A percentile compares a stretch with the other conserved stretches of the same genome.
Conservation (phyloP, 2,329 filamentous ascomycete genomes). For the Herpotrichia juniperi region DNA sequence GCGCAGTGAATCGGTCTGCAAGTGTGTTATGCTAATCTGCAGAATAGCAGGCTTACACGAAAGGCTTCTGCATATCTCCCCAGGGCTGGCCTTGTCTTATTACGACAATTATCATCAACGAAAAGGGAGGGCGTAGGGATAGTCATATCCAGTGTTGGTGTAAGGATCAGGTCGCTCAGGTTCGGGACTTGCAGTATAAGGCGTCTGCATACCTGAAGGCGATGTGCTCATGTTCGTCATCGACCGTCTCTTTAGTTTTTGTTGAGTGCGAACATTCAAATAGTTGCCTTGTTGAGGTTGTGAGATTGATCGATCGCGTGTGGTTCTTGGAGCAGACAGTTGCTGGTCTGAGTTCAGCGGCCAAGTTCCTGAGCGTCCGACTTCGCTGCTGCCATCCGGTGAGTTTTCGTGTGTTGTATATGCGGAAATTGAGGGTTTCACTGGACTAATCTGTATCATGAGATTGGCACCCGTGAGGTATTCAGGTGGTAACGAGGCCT, state of each 20-base stretch:
- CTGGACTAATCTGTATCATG: background rate
- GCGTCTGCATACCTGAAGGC: background rate
- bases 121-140: background rate
- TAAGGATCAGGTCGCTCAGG: background rate
- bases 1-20: no score
- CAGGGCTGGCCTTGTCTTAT: no score
- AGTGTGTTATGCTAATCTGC: no score
- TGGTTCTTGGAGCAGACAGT: background rate
- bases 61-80: no score
- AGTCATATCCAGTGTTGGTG: background rate
- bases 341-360: background rate
- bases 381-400: no score
- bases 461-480: background rate
- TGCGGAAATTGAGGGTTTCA: no score
- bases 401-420: no score
- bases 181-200: background rate
- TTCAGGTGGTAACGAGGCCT: background rate
- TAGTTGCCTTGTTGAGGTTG: conserved; percentile 7
- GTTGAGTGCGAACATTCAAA: background rate
- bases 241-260: background rate
- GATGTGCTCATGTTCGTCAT: background rate
- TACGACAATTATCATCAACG: background rate
- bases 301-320: conserved; percentile 4
- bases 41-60: no score
- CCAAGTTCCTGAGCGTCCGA: background rate